Base-by-base conservation (phyloP, 139 green algal species). In the Volvox reticuliferus region DNA sequence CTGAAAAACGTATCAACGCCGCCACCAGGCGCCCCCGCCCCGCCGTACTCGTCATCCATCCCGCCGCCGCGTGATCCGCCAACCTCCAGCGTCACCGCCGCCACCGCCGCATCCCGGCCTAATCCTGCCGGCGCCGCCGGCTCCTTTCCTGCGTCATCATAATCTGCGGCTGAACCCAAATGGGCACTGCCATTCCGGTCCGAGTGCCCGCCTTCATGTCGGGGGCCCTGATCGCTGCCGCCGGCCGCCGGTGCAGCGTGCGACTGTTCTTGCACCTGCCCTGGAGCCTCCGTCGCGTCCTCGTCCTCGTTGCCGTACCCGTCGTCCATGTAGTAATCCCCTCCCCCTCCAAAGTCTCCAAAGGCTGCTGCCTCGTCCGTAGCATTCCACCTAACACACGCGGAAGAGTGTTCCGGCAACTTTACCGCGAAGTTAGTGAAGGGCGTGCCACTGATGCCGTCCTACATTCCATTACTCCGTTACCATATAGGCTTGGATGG, bases 251-350 rank as follows among this genome's bases (percentile, higher is more conserved):
- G 6, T 12, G 65, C 65, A 9, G 65, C 21, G 65, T 73, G 65
- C 12, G 65, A 73, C 65, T 73, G 65, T 2, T 73, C 65, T 2
- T 28, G 65, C 24, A 17, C 37, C 12, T 88, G 82, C 21, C 6
- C 19, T 33, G 30, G 83, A 24, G 61, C 33, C 68, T 55, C 35
- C 26, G 28, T 1, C 35, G 20, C 36, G 35, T 62, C 67, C 12
- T 78, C 83, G 35, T 68, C 67, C 36, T 36, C 44, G 61, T 87
- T 77, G 30, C 81, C 55, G 81, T 87, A 87, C 62, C 85, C 85
- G 69, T 89, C 85, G 44, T 89, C 85, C 5, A 89, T 82, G 44
- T 89, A 89, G n/a, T 75, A 89, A 44, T 89, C 85, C 9, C 82
- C 82, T 26, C 82, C 82, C 35, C 37, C 85, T n/a, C 69, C 28